These are phyloP conservation scores for Microbotryum silenes-acaulis DNA, from an alignment of 1,284 basidiomycete genomes.

Conservation along the genomic window DNA sequence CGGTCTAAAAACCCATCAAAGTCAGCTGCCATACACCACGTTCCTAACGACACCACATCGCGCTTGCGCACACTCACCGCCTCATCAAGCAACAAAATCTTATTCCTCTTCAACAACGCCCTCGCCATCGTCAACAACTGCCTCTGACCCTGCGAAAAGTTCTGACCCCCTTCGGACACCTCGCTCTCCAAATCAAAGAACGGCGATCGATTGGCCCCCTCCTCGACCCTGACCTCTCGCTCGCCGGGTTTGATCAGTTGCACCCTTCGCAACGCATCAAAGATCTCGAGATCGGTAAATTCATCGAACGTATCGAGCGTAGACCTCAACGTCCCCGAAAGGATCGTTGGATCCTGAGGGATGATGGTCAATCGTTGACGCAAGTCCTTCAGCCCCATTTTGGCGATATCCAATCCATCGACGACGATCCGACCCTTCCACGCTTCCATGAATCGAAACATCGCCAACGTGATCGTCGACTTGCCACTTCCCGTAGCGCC, in stretches of 20 bases:
- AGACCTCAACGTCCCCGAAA: slow-evolving; percentile 76
- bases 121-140: slow-evolving; percentile 77
- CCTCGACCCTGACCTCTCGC: slow-evolving; percentile 49
- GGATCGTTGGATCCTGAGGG: slow-evolving; percentile 67
- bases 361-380: slow-evolving; percentile 75
- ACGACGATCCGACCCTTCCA: slow-evolving; percentile 71
- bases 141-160: slow-evolving; percentile 83
- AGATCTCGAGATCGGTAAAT: slow-evolving; percentile 64
- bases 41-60: slow-evolving; percentile 2
- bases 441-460: slow-evolving; percentile 93
- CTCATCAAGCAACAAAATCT: slow-evolving; percentile 72
- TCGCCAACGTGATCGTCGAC: slow-evolving; percentile 79
- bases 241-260: slow-evolving; percentile 57
- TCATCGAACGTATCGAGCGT: slow-evolving; percentile 87
- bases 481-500: slow-evolving; percentile 68
- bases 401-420: slow-evolving; percentile 78
- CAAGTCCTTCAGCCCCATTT: slow-evolving; percentile 79
- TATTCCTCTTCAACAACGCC: slow-evolving; percentile 66
- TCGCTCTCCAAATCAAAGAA: slow-evolving; percentile 77
- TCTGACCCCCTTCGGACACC: slow-evolving; percentile 71
- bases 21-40: too few species aligned
- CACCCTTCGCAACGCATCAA: slow-evolving; percentile 76
- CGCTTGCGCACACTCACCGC: slow-evolving; percentile 25
- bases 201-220: slow-evolving; percentile 64
- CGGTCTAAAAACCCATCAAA: not conserved